Conservation (phyloP, 805 yeast genomes). For the Nakazawaea sp. region DNA sequence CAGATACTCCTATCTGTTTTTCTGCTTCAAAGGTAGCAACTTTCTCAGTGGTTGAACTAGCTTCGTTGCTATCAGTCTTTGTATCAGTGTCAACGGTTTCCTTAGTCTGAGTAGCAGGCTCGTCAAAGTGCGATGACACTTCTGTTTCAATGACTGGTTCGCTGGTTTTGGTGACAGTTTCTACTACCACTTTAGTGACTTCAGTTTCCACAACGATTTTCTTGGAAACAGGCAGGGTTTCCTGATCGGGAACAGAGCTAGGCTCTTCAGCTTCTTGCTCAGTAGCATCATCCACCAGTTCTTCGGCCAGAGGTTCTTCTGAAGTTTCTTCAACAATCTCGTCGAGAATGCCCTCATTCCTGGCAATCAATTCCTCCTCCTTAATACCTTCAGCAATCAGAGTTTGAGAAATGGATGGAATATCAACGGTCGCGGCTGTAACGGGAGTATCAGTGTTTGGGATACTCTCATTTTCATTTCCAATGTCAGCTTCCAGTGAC, state of each 20-base stretch:
- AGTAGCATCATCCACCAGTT: too few relatives aligned
- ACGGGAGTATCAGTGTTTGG: neutral
- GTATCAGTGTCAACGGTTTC: conserved; percentile 2
- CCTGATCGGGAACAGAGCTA: too few relatives aligned
- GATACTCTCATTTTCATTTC: neutral
- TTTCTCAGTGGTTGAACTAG: neutral
- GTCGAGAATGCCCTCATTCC: neutral
- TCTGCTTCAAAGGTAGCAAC: conserved; percentile 2
- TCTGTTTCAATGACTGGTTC: neutral
- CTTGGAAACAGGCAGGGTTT: too few relatives aligned
- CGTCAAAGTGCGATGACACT: too few relatives aligned
- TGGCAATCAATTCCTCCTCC: neutral
- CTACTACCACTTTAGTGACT: neutral
- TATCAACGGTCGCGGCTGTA: neutral
- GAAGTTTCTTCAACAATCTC: neutral
- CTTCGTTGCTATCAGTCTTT: conserved; percentile 8
- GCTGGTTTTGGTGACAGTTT: neutral
- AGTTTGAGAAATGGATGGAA: neutral
- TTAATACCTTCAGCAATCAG: neutral
- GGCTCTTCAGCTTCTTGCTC: too few relatives aligned
- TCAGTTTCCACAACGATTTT: neutral
- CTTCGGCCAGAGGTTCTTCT: neutral
- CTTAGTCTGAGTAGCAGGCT: conserved; percentile 2
- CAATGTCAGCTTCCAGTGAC: neutral
- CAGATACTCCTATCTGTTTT: conserved; percentile 1